phyloP scores from a whole-genome alignment of 2,329 filamentous ascomycete genomes.

The Clarireedia monteithiana region DNA sequence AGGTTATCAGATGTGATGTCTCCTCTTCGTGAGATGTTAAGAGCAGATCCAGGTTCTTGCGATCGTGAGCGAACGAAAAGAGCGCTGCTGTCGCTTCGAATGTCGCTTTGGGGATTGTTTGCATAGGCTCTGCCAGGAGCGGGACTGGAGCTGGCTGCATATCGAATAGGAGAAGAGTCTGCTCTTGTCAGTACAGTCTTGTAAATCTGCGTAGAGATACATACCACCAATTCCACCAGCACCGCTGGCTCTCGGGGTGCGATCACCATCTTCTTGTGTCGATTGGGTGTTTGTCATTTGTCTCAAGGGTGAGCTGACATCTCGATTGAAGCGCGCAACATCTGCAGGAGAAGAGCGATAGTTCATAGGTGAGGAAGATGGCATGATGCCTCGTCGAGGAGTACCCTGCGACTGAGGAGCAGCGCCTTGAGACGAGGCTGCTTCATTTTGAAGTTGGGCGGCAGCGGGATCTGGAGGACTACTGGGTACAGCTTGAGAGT shows the following conservation, averaged over 20 bases:
- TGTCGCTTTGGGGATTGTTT: constrained; percentile 56
- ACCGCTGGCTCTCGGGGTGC: constrained; percentile 62
- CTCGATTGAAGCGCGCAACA: constrained; percentile 29
- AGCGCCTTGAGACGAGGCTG: constrained; percentile 26
- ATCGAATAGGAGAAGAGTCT: constrained; percentile 92
- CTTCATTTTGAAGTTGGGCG: constrained; percentile 30
- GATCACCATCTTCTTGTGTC: constrained; percentile 49
- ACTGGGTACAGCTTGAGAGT: constrained; percentile 46
- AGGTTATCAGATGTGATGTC: constrained; percentile 79
- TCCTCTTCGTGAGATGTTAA: constrained; percentile 60
- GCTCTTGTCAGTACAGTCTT: constrained; percentile 4
- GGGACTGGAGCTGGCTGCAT: constrained; percentile 79
- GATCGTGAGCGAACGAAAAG: constrained; percentile 69
- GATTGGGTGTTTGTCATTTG: constrained; percentile 52
- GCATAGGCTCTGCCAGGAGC: constrained; percentile 45
- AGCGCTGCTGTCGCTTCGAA: constrained; percentile 76
- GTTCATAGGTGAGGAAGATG: constrained; percentile 79
- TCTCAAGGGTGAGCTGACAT: constrained; percentile 51
- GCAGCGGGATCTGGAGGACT: constrained; percentile 35
- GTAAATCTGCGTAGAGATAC: constrained; percentile 15
- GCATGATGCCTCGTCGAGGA: constrained; percentile 42
- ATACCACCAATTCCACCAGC: constrained; percentile 51
- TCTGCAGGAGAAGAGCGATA: constrained; percentile 56
- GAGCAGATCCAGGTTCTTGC: constrained; percentile 39
- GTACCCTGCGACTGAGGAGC: constrained; percentile 29